Base-by-base conservation (phyloP, 2,329 filamentous ascomycete species). In the Fusarium sp. region DNA sequence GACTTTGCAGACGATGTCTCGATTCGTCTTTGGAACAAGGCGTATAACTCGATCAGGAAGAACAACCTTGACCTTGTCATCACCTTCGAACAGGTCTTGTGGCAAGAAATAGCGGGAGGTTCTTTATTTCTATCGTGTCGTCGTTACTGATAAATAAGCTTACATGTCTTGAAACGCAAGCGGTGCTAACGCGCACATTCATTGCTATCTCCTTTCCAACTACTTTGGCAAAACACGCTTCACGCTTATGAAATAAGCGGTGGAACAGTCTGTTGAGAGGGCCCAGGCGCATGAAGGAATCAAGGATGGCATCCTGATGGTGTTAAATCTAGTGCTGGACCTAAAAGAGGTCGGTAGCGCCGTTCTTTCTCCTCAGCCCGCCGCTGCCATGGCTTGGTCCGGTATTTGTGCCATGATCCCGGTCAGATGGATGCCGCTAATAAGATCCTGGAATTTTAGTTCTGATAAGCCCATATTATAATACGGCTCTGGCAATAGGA, bases 321-420 rank as follows among this genome's bases (percentile, higher is more conserved):
- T 50, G 12, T 36, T 28, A 15, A 50, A 36, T n/a, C 28, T 50
- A 6, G 13, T 50, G 4, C 16, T 31, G 13, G 46, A 50, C 34
- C 46, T 50, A 28, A 34, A 50, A 31, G 34, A 31, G 16, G 46
- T 50, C 8, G 46, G 46, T 6, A 50, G 30, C 34, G 46, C 46
- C 13, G 46, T 50, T 6, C 15, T 50, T 15, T 50, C 46, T 18
- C 28, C 46, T 7, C 34, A 50, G 30, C 46, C 46, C 7, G 28
- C 46, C 5, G 46, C 46, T 50, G 46, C 46, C 46, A 50, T 50
- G 46, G 46, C 46, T 16, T 50, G 46, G 46, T 50, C 46, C 7
- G 46, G 46, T 16, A 50, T 50, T 50, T 50, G 46, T 28, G 30
- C 46, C 30, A 36, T 50, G 10, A 23, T 50, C 16, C 46, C 46